Evolutionary conservation across 2,329 filamentous ascomycete genomes (phyloP), one percentile per base, ranked within the genome.

Genomic region (Penicillium sumatraense): DNA sequence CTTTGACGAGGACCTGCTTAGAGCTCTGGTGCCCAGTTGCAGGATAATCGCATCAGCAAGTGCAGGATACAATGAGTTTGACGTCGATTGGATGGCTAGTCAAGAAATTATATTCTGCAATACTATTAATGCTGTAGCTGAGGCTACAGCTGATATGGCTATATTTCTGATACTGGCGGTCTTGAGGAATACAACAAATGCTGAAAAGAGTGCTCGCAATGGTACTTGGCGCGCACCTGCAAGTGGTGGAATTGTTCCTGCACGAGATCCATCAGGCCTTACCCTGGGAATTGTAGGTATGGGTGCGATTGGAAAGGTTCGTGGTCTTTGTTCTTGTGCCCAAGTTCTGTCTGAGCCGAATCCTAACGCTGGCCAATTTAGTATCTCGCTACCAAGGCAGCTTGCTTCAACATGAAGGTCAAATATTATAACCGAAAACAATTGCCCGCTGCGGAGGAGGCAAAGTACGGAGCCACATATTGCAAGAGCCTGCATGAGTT

Each of bases 41-140:
- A 73, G 75, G 50, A 78, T 83, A 51, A 76, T 83, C 27, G 67
- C 72, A 3, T 82, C 80, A 0, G 77, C 76, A 1, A 76, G 75
- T 26, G 80, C 80, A 0, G 80, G 80, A 0, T 82, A 75, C 65
- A 78, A 81, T 54, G 76, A 80, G 58, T 79, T 81, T 35, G 73
- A 78, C 42, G 70, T 81, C 0, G 62, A 74, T 3, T 80, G 75
- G 73, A 71, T 80, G 63, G 76, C 77, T 0, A 36, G 53, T 11
- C 59, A 75, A 6, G 71, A 70, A 5, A 76, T 85, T 23, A 81
- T 74, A 68, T 84, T 86, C 61, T 85, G 81, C 69, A 85, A 83
- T 59, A 77, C 78, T 0, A 66, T 79, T 2, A 76, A 85, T 56
- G 83, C 81, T 0, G 81, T 81, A 0, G 77, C 81, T 0, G 79